These are phyloP conservation scores for Aspergillus fischeri DNA, from an alignment of 2,329 filamentous ascomycete species.

Conservation along the genomic window DNA sequence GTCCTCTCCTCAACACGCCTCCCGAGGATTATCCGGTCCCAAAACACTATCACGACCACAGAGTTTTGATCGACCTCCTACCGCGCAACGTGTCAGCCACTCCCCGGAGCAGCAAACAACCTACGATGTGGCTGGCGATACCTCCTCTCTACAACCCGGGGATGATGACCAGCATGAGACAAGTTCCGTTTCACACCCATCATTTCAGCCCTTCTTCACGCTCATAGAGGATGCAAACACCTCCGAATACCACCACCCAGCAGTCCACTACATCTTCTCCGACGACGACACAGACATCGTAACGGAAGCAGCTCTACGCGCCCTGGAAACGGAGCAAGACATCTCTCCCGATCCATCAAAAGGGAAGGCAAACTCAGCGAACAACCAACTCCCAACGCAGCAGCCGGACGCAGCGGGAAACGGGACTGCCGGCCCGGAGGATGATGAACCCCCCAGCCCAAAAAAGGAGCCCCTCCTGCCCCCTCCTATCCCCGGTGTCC, in stretches of 20 bases:
- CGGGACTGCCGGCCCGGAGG: slow-evolving; percentile 14
- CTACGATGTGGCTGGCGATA: slow-evolving; percentile 7
- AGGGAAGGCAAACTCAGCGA: slow-evolving; percentile 7
- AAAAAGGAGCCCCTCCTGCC: slow-evolving; percentile 40
- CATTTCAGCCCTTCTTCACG: slow-evolving; percentile 79
- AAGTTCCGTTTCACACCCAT: slow-evolving; percentile 29
- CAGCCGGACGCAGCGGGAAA: slow-evolving; percentile 6
- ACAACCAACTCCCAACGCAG: slow-evolving; percentile 1
- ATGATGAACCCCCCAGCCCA: slow-evolving; percentile 13
- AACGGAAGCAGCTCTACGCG: slow-evolving; percentile 59
- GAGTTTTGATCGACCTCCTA: slow-evolving; percentile 16
- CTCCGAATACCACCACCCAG: slow-evolving; percentile 74
- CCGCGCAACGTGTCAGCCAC: slow-evolving; percentile 10
- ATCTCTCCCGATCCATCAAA: slow-evolving; percentile 20
- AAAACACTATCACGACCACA: slow-evolving; percentile 16
- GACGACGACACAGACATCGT: slow-evolving; percentile 83
- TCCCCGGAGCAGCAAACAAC: slow-evolving; percentile 8
- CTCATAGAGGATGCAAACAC: slow-evolving; percentile 73
- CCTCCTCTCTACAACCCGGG: slow-evolving; percentile 5
- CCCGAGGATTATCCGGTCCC: slow-evolving; percentile 12
- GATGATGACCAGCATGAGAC: slow-evolving; percentile 14
- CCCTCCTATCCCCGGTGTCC: slow-evolving; percentile 42
- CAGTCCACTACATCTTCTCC: slow-evolving; percentile 85
- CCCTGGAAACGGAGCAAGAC: slow-evolving; percentile 47
- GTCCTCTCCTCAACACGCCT: slow-evolving; percentile 26